phyloP scores from a whole-genome alignment of 805 yeast genomes.

The Tanozyma kutaoensis region DNA sequence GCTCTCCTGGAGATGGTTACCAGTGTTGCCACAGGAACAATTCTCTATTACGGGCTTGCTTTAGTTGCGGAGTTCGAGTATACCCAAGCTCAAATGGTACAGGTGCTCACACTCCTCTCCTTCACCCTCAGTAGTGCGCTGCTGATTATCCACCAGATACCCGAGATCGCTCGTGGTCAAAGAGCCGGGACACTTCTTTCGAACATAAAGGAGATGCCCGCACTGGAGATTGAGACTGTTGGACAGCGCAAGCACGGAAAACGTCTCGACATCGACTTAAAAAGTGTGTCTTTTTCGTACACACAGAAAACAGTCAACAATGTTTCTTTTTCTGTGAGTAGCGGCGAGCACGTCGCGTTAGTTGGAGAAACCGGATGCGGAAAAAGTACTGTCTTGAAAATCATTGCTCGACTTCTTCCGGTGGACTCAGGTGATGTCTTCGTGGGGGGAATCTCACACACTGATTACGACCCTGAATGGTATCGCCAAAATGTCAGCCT shows the following conservation, averaged over 20 bases:
- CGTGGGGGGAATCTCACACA: slow-evolving; percentile 36
- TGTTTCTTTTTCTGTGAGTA: slow-evolving; percentile 27
- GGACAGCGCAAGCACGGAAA: slow-evolving; percentile 18
- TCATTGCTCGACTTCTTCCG: slow-evolving; percentile 42
- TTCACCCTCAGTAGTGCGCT: slow-evolving; percentile 62
- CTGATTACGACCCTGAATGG: slow-evolving; percentile 27
- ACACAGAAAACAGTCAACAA: slow-evolving; percentile 21
- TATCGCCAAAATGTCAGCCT: slow-evolving; percentile 46
- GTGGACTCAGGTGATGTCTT: slow-evolving; percentile 24
- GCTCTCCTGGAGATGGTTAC: slow-evolving; percentile 42
- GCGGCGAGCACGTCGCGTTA: slow-evolving; percentile 47
- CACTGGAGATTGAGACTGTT: slow-evolving; percentile 20
- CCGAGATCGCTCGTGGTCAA: slow-evolving; percentile 70
- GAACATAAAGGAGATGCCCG: slow-evolving; percentile 19
- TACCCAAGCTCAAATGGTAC: slow-evolving; percentile 41
- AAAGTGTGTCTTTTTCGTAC: slow-evolving; percentile 37
- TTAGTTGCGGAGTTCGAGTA: slow-evolving; percentile 52
- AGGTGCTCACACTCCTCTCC: slow-evolving; percentile 57
- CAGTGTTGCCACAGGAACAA: slow-evolving; percentile 51
- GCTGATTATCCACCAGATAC: slow-evolving; percentile 48
- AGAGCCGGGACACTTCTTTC: slow-evolving; percentile 47
- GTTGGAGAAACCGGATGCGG: slow-evolving; percentile 90
- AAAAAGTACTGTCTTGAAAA: slow-evolving; percentile 59
- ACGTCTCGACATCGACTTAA: slow-evolving; percentile 21
- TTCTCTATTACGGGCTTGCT: slow-evolving; percentile 69